Conservation (phyloP, 768 basidiomycete species). For the Trametes cinnabarina region DNA sequence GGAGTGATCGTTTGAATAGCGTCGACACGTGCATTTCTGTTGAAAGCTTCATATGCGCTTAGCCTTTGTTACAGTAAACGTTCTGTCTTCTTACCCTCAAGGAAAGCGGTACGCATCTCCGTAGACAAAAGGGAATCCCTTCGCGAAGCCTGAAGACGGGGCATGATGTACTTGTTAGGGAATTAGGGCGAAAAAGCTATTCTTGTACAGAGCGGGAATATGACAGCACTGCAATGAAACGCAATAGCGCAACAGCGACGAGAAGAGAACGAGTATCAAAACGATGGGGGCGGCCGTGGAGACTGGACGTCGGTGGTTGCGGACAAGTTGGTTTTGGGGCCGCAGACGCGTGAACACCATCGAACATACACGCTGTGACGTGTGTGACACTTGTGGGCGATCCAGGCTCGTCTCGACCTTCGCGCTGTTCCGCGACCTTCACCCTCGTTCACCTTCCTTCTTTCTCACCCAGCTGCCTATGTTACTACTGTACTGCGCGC, state of each 20-base stretch:
- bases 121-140: conserved; percentile 10
- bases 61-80: too few species aligned
- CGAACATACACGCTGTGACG: conserved; percentile 1
- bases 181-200: too few species aligned
- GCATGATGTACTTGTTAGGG: background rate
- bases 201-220: background rate
- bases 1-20: background rate
- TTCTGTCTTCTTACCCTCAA: conserved; percentile 9
- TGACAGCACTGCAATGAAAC: background rate
- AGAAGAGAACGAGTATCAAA: background rate
- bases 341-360: background rate
- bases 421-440: background rate
- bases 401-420: background rate
- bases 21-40: background rate
- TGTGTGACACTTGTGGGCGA: conserved; percentile 1
- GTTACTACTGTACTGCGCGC: too few species aligned
- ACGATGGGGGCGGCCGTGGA: background rate
- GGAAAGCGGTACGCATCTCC: background rate
- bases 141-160: conserved; percentile 12
- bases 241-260: background rate
- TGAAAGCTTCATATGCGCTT: background rate
- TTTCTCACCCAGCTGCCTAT: too few species aligned
- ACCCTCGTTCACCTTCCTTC: background rate
- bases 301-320: conserved; percentile 2
- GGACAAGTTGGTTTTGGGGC: conserved; percentile 13